Conservation (phyloP, 129 eudicot species). For the Arctium minus region DNA sequence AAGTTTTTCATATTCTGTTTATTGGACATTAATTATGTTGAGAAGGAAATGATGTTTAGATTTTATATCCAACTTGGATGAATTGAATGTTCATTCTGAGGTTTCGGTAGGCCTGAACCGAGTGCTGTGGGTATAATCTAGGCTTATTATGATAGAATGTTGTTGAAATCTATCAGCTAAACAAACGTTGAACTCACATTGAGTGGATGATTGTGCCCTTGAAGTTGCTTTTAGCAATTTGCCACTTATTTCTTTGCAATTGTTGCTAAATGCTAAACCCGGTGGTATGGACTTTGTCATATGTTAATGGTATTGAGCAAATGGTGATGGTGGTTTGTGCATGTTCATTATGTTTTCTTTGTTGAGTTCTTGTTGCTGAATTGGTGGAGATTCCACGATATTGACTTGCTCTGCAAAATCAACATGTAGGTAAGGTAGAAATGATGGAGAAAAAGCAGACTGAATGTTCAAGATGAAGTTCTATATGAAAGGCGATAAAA, state of each 20-base stretch:
- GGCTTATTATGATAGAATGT: neutral
- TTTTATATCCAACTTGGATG: too few species aligned
- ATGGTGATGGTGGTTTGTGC: neutral
- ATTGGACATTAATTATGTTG: too few species aligned
- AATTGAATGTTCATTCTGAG: neutral
- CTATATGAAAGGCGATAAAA: constrained; percentile 39
- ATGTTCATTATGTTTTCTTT: neutral
- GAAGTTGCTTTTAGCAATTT: neutral
- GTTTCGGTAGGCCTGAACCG: too few species aligned
- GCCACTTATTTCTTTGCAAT: neutral
- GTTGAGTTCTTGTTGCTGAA: neutral
- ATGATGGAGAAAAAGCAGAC: constrained; percentile 52
- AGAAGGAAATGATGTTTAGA: too few species aligned
- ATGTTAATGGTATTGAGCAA: neutral
- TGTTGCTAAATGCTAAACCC: neutral
- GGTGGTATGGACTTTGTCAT: neutral
- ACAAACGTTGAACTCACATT: neutral
- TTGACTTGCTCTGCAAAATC: constrained; percentile 33
- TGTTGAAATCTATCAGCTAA: neutral
- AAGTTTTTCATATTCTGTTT: neutral
- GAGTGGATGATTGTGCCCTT: neutral
- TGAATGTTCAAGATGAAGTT: constrained; percentile 56
- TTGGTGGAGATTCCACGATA: constrained; percentile 6
- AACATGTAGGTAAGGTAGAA: constrained; percentile 60
- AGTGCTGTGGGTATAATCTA: neutral